Conservation (phyloP, 1,139 yeast genomes). For the Geotrichum cucujoidarum region DNA sequence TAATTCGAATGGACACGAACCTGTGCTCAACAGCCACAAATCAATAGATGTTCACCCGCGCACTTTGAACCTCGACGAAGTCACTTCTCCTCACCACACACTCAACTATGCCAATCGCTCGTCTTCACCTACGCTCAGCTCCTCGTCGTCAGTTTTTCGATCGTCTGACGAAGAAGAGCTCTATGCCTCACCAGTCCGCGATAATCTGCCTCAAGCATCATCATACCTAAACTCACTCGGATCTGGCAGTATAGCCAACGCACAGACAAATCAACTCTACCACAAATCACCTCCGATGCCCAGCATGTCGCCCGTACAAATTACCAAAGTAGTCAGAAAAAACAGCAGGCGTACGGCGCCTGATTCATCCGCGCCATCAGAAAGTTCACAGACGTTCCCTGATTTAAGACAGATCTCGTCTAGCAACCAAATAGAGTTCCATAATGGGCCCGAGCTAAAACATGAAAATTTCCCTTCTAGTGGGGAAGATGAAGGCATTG, state of each 20-base stretch:
- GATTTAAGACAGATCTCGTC: neutral
- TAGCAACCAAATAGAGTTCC: neutral
- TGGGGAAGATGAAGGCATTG: neutral
- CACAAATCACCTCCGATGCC: neutral
- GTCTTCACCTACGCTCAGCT: constrained; percentile 7
- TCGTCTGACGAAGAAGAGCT: constrained; percentile 8
- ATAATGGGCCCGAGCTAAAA: neutral
- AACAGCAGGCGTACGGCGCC: no score
- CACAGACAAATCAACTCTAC: neutral
- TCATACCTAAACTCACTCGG: neutral
- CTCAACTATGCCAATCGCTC: neutral
- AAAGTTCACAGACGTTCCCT: constrained; percentile 3
- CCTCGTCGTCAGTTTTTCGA: constrained; percentile 12
- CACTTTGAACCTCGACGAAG: neutral
- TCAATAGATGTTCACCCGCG: no score
- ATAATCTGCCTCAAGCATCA: constrained; percentile 11
- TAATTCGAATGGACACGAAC: neutral
- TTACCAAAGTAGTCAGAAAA: neutral
- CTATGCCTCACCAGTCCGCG: constrained; percentile 9
- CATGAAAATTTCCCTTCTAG: constrained; percentile 3
- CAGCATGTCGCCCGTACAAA: neutral
- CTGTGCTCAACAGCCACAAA: neutral
- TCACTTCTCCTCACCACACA: neutral
- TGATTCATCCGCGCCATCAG: neutral
- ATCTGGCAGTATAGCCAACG: neutral